Conservation (phyloP, 306 rosid species). For the Castanea mollissima region DNA sequence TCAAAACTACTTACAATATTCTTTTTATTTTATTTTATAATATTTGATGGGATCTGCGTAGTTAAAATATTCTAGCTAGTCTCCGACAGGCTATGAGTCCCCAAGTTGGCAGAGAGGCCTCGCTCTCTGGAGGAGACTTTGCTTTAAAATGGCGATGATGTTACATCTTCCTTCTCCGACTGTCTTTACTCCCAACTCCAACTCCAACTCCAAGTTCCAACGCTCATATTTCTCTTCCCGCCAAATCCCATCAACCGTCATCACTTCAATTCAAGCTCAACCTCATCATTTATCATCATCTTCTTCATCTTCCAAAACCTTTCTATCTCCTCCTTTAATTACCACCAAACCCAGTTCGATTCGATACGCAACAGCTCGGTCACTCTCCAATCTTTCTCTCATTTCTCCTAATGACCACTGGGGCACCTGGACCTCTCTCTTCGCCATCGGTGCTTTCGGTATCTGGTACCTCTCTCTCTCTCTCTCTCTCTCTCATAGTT, state of each 20-base stretch:
- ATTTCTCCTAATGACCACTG: constrained; percentile 63
- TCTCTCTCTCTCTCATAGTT: neutral
- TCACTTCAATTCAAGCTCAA: neutral
- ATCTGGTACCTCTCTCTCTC: constrained; percentile 47
- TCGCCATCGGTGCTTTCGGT: constrained; percentile 65
- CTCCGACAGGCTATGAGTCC: no score
- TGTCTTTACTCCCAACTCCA: neutral
- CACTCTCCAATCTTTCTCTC: constrained; percentile 46
- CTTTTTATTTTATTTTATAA: no score
- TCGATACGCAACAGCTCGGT: constrained; percentile 22
- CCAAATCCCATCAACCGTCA: constrained; percentile 12
- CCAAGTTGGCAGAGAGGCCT: no score
- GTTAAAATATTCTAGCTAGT: no score
- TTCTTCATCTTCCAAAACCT: constrained; percentile 4
- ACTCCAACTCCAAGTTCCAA: neutral
- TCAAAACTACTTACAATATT: no score
- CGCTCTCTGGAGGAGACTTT: no score
- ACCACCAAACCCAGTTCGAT: neutral
- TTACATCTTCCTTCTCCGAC: neutral
- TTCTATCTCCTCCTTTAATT: constrained; percentile 8
- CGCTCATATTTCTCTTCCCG: constrained; percentile 12
- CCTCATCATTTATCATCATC: neutral
- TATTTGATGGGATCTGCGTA: no score
- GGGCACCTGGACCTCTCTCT: constrained; percentile 73
- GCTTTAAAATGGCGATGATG: no score